Evolutionary conservation across 495 filamentous ascomycete genomes (phyloP).

Genomic region (Sordaria brevicollis): DNA sequence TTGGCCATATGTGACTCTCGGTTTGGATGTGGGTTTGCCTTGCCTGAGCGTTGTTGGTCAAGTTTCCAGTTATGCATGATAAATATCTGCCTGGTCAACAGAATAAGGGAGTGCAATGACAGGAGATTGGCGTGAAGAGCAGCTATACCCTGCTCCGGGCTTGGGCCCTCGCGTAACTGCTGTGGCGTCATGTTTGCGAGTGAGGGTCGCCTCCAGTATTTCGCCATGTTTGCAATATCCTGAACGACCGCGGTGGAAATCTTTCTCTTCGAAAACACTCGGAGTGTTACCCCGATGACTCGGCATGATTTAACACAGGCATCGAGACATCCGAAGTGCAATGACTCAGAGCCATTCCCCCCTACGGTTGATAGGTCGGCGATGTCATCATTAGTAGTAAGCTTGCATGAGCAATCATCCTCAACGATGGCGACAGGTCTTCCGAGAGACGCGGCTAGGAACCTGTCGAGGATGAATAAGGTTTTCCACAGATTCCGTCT

Average conservation of each 20-base stretch:
- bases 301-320: slow-evolving; percentile 47
- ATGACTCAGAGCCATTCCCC: slow-evolving; percentile 2
- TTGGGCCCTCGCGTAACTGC: slow-evolving; percentile 35
- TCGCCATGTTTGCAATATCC: slow-evolving; percentile 50
- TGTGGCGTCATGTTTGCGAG: slow-evolving; percentile 37
- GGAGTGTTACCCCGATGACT: slow-evolving; percentile 56
- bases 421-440: slow-evolving; percentile 51
- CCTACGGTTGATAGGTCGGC: slow-evolving; percentile 16
- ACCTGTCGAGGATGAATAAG: slow-evolving; percentile 51
- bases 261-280: slow-evolving; percentile 59
- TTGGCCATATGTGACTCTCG: slow-evolving; percentile 41
- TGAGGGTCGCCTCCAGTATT: slow-evolving; percentile 37
- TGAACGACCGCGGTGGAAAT: slow-evolving; percentile 57
- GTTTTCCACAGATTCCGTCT: slow-evolving; percentile 50
- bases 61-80: slow-evolving; percentile 36
- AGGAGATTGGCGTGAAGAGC: slow-evolving; percentile 58
- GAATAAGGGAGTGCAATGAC: slow-evolving; percentile 64
- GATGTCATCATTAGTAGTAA: slow-evolving; percentile 29
- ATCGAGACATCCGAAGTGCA: slow-evolving; percentile 35
- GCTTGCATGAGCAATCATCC: slow-evolving; percentile 44
- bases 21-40: slow-evolving; percentile 16
- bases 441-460: slow-evolving; percentile 48
- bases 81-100: slow-evolving; percentile 64
- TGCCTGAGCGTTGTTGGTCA: slow-evolving; percentile 19
- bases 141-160: slow-evolving; percentile 48